These are phyloP conservation scores for Piper betle DNA, from an alignment of 164 flowering plant genomes.

Conservation along the genomic window DNA sequence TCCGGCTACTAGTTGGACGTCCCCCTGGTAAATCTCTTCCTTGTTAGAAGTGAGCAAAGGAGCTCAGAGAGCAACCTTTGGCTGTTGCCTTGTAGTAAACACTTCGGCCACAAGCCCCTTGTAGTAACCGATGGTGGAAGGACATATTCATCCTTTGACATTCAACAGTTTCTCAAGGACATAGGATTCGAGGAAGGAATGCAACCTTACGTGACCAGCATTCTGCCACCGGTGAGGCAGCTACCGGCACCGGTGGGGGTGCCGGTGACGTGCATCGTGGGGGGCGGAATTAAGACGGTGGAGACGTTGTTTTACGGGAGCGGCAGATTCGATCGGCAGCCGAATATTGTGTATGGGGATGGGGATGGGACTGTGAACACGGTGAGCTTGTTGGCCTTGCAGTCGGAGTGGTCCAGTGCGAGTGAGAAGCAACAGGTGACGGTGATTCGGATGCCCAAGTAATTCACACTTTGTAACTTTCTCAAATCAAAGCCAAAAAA, in stretches of 20 bases:
- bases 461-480: slow-evolving; percentile 59
- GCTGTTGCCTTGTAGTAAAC: slow-evolving; percentile 61
- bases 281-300: slow-evolving; percentile 46
- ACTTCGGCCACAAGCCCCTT: slow-evolving; percentile 24
- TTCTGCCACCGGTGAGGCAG: slow-evolving; percentile 33
- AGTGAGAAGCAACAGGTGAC: slow-evolving; percentile 23
- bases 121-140: slow-evolving; percentile 35
- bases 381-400: slow-evolving; percentile 53
- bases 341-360: slow-evolving; percentile 75
- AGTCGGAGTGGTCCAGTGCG: slow-evolving; percentile 31
- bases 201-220: slow-evolving; percentile 38
- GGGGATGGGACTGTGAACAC: slow-evolving; percentile 95
- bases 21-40: slow-evolving; percentile 64
- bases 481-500: too few relatives aligned
- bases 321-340: slow-evolving; percentile 48
- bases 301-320: slow-evolving; percentile 58
- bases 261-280: slow-evolving; percentile 55
- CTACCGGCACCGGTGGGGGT: slow-evolving; percentile 30
- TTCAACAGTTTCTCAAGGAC: slow-evolving; percentile 42
- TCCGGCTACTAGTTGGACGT: slow-evolving; percentile 73
- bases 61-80: slow-evolving; percentile 86
- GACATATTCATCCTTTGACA: slow-evolving; percentile 36
- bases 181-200: slow-evolving; percentile 62
- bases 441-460: slow-evolving; percentile 29
- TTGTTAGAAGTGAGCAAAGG: slow-evolving; percentile 66